Base-by-base conservation (phyloP, 176 grass and related monocot genomes). In the Carex kokanica region DNA sequence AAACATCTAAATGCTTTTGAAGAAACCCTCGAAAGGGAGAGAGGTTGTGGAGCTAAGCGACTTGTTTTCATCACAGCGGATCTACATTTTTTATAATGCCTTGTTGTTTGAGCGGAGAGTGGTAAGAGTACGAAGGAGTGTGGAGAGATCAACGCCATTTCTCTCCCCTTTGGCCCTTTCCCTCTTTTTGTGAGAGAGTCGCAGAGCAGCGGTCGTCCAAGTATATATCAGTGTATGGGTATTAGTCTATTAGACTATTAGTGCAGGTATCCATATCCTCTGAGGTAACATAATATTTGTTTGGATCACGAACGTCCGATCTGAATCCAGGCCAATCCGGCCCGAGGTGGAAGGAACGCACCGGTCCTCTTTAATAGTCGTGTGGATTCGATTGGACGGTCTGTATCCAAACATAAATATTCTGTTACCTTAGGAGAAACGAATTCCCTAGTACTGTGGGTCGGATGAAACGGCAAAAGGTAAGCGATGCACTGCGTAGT, bases 1-100 rank as follows among this genome's bases (percentile, higher is more conserved):
- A 70, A 83, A 86, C 89, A 93, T 90, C 56, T 74, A 27, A 78
- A 69, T 31, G 9, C 81, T 55, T 81, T 34, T 31, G 78, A 77
- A 20, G 38, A 74, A 5, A 78, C 21, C 10, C 55, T 51, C 29
- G 18, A 70, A 45, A 51, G 27, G 0, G 70, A 18, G n/a, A 13
- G 8, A 63, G 74, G 16, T 41, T 32, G 58, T 49, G 17, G 12
- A 51, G 27, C 16, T n/a, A 29, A 45, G 15, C 60, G 41, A 64
- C 60, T 66, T 9, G 14, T 36, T 51, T 3, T 85, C 6, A 82
- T 49, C 5, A 49, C 79, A 31, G 79, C 20, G 1, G 11, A 1
- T 82, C n/a, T 82, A 66, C 38, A 45, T 64, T 64, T 10, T 10
- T 20, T 8, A 27, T 45, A 7, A 40, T 82, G 38, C 43, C 20